These are phyloP conservation scores for Gossypium aridum DNA, from an alignment of 441 rosid genomes.

Conservation along the genomic window DNA sequence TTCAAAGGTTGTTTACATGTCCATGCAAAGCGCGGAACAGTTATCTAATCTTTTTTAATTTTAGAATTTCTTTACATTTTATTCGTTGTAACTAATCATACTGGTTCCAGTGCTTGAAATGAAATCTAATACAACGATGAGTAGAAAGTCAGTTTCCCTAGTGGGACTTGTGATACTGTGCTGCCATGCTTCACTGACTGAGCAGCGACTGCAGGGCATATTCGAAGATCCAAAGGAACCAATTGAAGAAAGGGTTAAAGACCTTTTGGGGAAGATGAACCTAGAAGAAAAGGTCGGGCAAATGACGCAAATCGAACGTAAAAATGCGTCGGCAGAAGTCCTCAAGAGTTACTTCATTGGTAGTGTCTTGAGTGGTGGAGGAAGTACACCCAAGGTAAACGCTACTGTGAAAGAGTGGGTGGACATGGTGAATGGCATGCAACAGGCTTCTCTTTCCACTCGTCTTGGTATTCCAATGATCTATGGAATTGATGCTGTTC, in stretches of 20 bases:
- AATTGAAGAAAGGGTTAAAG: background rate
- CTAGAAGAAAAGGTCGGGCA: constrained; percentile 4
- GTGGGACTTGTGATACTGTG: background rate
- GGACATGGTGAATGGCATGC: constrained; percentile 7
- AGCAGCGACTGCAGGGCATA: background rate
- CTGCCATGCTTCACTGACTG: background rate
- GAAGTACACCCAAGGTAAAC: background rate
- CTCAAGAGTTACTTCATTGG: constrained; percentile 3
- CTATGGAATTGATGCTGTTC: constrained; percentile 5
- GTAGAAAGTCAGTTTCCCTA: background rate
- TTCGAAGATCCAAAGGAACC: constrained; percentile 2
- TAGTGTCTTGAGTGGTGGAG: constrained; percentile 10
- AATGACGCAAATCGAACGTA: constrained; percentile 7
- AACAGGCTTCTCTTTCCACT: background rate
- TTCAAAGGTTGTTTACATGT: background rate
- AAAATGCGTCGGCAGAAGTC: background rate
- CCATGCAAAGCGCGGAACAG: background rate
- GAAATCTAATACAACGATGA: background rate
- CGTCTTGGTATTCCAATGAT: constrained; percentile 10
- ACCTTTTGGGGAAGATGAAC: background rate
- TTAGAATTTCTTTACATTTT: background rate
- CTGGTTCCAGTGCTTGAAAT: background rate
- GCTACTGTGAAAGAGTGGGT: constrained; percentile 1
- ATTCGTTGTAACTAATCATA: background rate
- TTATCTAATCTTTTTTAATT: background rate